Conservation (phyloP, 176 grass and related monocot genomes). For the Areca catechu region DNA sequence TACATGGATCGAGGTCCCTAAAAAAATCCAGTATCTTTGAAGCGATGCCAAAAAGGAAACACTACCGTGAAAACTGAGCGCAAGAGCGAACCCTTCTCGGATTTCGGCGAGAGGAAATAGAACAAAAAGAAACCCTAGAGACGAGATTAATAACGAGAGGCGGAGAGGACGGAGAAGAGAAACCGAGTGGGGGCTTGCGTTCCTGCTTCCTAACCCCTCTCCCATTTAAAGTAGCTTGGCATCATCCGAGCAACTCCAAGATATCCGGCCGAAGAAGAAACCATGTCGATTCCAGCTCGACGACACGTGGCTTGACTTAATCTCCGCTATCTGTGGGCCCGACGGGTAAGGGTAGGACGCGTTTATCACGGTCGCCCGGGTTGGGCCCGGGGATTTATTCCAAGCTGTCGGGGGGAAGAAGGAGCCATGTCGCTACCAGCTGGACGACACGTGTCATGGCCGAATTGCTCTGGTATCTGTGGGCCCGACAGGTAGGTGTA, state of each 20-base stretch:
- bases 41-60: slow-evolving; percentile 13
- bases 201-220: slow-evolving; percentile 10
- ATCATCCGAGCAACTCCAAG: too few relatives aligned
- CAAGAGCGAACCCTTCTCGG: not conserved
- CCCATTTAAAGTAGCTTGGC: too few relatives aligned
- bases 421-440: slow-evolving; percentile 3
- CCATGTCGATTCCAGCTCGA: slow-evolving; percentile 12
- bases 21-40: slow-evolving; percentile 1
- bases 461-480: slow-evolving; percentile 7
- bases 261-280: not conserved
- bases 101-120: slow-evolving; percentile 1
- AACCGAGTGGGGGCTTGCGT: not conserved
- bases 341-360: not conserved
- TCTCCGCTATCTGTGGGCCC: slow-evolving; percentile 8
- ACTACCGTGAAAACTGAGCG: not conserved
- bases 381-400: not conserved
- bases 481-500: not conserved
- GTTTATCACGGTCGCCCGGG: not conserved
- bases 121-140: slow-evolving; percentile 5
- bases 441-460: not conserved
- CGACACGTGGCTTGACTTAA: not conserved
- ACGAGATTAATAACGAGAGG: slow-evolving; percentile 8
- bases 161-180: not conserved
- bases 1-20: not conserved
- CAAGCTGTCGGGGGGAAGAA: too few relatives aligned